These are phyloP conservation scores for Letharia columbiana DNA, from an alignment of 495 filamentous ascomycete genomes.

Conservation along the genomic window DNA sequence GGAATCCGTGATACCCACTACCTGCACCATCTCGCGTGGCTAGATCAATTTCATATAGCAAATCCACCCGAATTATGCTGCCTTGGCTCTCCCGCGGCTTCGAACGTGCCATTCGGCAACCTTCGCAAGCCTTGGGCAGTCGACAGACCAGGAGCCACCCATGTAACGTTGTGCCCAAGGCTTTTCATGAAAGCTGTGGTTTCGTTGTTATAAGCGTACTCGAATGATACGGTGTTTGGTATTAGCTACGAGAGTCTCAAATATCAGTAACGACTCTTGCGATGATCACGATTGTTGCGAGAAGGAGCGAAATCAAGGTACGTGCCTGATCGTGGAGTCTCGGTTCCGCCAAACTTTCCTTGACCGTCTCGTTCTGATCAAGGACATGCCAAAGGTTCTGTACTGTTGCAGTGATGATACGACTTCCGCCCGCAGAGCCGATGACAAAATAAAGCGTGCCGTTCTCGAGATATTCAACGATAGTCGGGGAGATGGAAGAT, in stretches of 20 bases:
- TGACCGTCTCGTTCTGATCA: constrained; percentile 49
- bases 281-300: no score
- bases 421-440: constrained; percentile 76
- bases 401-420: constrained; percentile 77
- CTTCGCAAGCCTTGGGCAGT: constrained; percentile 64
- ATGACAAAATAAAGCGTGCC: constrained; percentile 58
- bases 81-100: constrained; percentile 70
- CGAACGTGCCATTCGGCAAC: constrained; percentile 63
- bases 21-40: no score
- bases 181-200: constrained; percentile 56
- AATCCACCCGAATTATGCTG: constrained; percentile 66
- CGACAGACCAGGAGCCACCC: constrained; percentile 54
- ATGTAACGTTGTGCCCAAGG: constrained; percentile 66
- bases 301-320: background rate
- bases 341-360: constrained; percentile 55
- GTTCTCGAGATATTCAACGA: constrained; percentile 56
- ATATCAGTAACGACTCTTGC: no score
- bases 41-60: constrained; percentile 39
- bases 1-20: no score
- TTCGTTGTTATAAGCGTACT: constrained; percentile 58
- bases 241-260: background rate
- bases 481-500: constrained; percentile 68
- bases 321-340: constrained; percentile 31
- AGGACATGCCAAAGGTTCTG: constrained; percentile 68
- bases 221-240: constrained; percentile 45